These are phyloP conservation scores for Cladophialophora carrionii DNA, from an alignment of 2,329 filamentous ascomycete species.

Conservation along the genomic window DNA sequence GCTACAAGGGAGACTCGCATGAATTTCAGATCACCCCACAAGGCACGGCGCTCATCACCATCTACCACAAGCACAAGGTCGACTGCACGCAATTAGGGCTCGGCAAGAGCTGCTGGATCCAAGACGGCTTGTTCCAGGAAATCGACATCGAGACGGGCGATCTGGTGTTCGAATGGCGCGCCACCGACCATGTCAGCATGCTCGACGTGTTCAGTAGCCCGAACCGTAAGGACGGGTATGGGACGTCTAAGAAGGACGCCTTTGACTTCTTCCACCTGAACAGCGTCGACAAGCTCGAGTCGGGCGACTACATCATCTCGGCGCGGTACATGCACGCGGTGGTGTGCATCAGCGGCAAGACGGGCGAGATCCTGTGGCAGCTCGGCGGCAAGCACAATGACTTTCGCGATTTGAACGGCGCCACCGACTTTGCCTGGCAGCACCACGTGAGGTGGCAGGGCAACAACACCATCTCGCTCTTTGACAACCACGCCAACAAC, in stretches of 20 bases:
- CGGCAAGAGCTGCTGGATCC: constrained; percentile 42
- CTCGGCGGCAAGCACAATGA: constrained; percentile 56
- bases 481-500: constrained; percentile 45
- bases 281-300: constrained; percentile 56
- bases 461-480: constrained; percentile 43
- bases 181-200: constrained; percentile 44
- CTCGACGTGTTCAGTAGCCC: constrained; percentile 31
- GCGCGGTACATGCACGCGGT: constrained; percentile 55
- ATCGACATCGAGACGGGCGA: constrained; percentile 50
- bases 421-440: constrained; percentile 56
- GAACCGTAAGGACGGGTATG: constrained; percentile 19
- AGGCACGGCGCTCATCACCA: constrained; percentile 33
- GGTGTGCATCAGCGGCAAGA: constrained; percentile 52
- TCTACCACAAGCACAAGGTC: constrained; percentile 30
- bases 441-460: constrained; percentile 55
- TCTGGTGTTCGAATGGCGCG: constrained; percentile 53
- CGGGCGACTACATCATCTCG: constrained; percentile 60
- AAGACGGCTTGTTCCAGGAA: constrained; percentile 51
- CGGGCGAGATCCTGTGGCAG: constrained; percentile 58
- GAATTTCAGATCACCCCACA: constrained; percentile 33
- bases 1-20: constrained; percentile 36
- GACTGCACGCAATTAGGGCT: constrained; percentile 26
- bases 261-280: constrained; percentile 65
- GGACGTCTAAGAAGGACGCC: constrained; percentile 18
- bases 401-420: constrained; percentile 50